Conservation (phyloP, 352 stramenopile species). For the Phytophthora macrochlamydospora region DNA sequence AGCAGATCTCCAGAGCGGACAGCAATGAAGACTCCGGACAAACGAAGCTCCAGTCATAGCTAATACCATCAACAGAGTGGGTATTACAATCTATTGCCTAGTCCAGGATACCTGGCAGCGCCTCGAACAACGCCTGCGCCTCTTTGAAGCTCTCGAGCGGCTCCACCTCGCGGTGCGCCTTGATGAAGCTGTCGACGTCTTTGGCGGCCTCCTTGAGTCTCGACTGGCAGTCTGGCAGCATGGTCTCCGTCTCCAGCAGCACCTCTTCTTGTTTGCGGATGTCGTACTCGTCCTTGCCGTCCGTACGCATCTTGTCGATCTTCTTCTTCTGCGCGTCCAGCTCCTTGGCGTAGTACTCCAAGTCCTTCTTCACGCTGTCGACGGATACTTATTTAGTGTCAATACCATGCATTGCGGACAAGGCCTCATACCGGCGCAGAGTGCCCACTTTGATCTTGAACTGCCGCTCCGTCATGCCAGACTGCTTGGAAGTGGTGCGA, state of each 20-base stretch:
- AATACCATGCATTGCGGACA: background rate
- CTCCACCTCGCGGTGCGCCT: slow-evolving; percentile 38
- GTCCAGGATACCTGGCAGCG: slow-evolving; percentile 12
- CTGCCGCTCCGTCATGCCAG: slow-evolving; percentile 60
- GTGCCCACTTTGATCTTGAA: slow-evolving; percentile 89
- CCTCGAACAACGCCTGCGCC: slow-evolving; percentile 52
- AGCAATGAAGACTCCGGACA: slow-evolving; percentile 20
- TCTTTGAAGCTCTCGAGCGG: slow-evolving; percentile 46
- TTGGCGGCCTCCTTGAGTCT: slow-evolving; percentile 62
- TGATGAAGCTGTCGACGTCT: slow-evolving; percentile 62
- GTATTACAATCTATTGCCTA: background rate
- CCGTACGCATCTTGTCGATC: slow-evolving; percentile 71
- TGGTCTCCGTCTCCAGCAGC: slow-evolving; percentile 79
- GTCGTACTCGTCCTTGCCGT: slow-evolving; percentile 68
- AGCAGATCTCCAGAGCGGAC: slow-evolving; percentile 40
- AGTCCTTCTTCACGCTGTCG: slow-evolving; percentile 77
- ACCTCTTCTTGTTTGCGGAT: slow-evolving; percentile 86
- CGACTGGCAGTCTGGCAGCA: slow-evolving; percentile 80
- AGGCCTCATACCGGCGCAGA: slow-evolving; percentile 50
- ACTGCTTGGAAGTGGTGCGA: background rate
- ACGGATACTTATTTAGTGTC: background rate
- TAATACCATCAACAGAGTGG: slow-evolving; percentile 2
- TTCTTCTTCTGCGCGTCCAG: slow-evolving; percentile 55
- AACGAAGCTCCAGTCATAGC: slow-evolving; percentile 9
- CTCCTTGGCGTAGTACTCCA: slow-evolving; percentile 85